Conservation (phyloP, 2,329 filamentous ascomycete genomes). For the Fusarium buharicum region DNA sequence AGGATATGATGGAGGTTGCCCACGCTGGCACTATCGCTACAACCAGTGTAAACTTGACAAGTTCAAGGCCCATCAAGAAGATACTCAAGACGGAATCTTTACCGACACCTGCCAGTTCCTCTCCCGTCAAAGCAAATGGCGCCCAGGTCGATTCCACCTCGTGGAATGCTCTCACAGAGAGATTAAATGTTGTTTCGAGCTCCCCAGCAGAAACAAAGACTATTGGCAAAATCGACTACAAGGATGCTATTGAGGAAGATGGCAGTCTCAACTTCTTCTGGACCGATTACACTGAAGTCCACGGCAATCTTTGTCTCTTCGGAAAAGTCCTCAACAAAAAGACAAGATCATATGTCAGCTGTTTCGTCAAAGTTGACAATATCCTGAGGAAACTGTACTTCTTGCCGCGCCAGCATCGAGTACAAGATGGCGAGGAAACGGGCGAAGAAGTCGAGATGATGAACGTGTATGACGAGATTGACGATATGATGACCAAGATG, state of each 20-base stretch:
- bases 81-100: slow-evolving; percentile 73
- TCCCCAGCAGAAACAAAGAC: slow-evolving; percentile 70
- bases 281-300: slow-evolving; percentile 94
- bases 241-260: slow-evolving; percentile 91
- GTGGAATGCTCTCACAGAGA: slow-evolving; percentile 89
- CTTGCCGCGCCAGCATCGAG: slow-evolving; percentile 75
- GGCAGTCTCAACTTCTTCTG: slow-evolving; percentile 95
- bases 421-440: slow-evolving; percentile 71
- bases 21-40: slow-evolving; percentile 76
- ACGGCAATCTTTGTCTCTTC: slow-evolving; percentile 91
- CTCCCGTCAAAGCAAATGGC: slow-evolving; percentile 71
- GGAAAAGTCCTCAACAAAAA: slow-evolving; percentile 95
- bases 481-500: slow-evolving; percentile 85
- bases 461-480: slow-evolving; percentile 91
- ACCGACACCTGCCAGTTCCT: slow-evolving; percentile 79
- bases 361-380: slow-evolving; percentile 96
- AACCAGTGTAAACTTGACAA: slow-evolving; percentile 84
- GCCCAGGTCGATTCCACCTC: slow-evolving; percentile 78
- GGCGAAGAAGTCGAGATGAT: slow-evolving; percentile 84
- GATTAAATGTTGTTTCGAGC: slow-evolving; percentile 85
- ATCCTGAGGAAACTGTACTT: slow-evolving; percentile 94
- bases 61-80: slow-evolving; percentile 77
- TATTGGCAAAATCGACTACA: slow-evolving; percentile 83
- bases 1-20: slow-evolving; percentile 88
- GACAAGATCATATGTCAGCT: slow-evolving; percentile 82